Percentiles rank a stretch among this genome's conserved stretches.
phyloP scores from a whole-genome alignment of 2,329 filamentous ascomycete genomes.

The Blastomyces gilchristii region DNA sequence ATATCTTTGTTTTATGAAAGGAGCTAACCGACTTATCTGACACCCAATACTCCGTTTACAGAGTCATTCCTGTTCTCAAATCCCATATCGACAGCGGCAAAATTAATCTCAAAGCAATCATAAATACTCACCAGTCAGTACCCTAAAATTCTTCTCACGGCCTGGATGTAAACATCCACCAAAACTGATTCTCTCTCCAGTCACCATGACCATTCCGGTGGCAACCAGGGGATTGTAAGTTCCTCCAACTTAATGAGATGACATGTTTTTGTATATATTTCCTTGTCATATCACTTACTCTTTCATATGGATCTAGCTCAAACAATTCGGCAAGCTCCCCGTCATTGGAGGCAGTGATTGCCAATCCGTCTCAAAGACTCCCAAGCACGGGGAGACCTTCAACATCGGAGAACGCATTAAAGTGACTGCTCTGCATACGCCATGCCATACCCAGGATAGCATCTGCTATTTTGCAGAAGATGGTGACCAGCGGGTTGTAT shows the following conservation, averaged over 20 bases:
- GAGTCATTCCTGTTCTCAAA: conserved; percentile 57
- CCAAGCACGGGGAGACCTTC: conserved; percentile 65
- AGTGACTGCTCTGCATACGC: conserved; percentile 83
- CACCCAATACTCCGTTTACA: conserved; percentile 20
- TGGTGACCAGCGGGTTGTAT: conserved; percentile 61
- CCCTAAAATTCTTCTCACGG: neutral
- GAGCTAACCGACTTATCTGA: neutral
- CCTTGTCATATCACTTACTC: conserved; percentile 4
- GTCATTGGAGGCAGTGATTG: conserved; percentile 78
- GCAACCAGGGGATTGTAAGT: conserved; percentile 69
- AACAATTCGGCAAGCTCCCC: conserved; percentile 43
- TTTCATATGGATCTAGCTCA: conserved; percentile 35
- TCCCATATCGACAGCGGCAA: conserved; percentile 58
- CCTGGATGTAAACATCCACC: neutral
- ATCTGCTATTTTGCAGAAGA: conserved; percentile 93
- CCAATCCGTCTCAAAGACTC: conserved; percentile 65
- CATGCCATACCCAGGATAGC: conserved; percentile 96
- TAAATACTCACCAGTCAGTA: conserved; percentile 92
- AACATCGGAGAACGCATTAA: conserved; percentile 68
- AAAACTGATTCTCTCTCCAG: conserved; percentile 36
- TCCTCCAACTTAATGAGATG: neutral
- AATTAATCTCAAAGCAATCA: conserved; percentile 77
- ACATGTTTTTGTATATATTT: neutral
- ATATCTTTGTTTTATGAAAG: neutral
- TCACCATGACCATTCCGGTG: conserved; percentile 89